These are phyloP conservation scores for Capsicum baccatum DNA, from an alignment of 257 asterid genomes.

Conservation along the genomic window DNA sequence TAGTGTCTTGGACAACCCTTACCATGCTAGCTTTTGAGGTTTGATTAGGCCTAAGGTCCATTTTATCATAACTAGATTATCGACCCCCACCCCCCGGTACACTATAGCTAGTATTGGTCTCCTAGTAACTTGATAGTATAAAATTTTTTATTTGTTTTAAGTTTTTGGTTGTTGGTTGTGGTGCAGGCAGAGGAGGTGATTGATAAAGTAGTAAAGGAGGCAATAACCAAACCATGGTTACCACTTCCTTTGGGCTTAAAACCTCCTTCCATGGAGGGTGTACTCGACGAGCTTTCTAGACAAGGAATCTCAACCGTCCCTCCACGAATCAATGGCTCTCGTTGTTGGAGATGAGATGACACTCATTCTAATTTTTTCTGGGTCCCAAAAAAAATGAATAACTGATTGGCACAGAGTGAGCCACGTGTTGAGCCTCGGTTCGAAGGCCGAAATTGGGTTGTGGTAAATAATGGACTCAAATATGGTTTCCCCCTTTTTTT, in stretches of 20 bases:
- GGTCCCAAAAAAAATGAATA: conserved; percentile 25
- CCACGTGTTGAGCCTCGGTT: conserved; percentile 32
- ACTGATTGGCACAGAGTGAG: conserved; percentile 27
- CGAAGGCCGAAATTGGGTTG: neutral
- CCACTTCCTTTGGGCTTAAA: conserved; percentile 59
- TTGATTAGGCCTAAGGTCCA: neutral
- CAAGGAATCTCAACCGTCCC: conserved; percentile 50
- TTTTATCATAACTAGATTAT: neutral
- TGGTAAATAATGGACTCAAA: conserved; percentile 32
- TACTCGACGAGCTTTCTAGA: conserved; percentile 50
- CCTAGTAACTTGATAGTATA: neutral
- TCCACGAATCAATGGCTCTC: conserved; percentile 32
- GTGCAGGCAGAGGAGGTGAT: conserved; percentile 54
- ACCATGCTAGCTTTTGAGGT: neutral
- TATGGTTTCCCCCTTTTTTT: neutral
- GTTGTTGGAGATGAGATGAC: conserved; percentile 11
- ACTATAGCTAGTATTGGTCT: neutral
- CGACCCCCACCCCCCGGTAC: neutral
- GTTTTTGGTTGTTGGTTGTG: neutral
- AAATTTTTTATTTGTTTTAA: neutral
- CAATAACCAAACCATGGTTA: conserved; percentile 55
- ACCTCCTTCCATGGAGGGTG: conserved; percentile 53
- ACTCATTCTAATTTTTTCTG: neutral
- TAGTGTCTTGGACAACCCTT: neutral
- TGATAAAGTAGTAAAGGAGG: conserved; percentile 52